Evolutionary conservation across 139 green algal genomes (phyloP).

Genomic region (Monoraphidium neglectum): DNA sequence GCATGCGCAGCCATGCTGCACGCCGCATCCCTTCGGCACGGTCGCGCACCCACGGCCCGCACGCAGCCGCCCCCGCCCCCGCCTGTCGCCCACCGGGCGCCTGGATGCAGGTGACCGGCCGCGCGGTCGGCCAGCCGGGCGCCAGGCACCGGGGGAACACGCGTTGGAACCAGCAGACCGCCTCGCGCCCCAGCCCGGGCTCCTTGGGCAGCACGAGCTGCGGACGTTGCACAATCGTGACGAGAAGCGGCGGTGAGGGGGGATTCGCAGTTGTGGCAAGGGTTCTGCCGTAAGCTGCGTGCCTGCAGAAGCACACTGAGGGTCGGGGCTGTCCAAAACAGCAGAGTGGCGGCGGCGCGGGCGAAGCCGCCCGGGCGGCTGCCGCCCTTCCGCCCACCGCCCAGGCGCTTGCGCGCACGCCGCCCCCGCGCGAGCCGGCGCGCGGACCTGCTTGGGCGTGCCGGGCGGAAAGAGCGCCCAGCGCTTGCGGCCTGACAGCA

Average conservation of each 20-base stretch:
- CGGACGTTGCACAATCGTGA: too few relatives aligned
- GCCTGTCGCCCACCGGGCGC: constrained; percentile 69
- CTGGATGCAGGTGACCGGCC: constrained; percentile 68
- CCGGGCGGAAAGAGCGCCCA: constrained; percentile 93
- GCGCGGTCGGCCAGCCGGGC: constrained; percentile 55
- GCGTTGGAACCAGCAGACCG: constrained; percentile 73
- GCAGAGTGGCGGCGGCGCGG: too few relatives aligned
- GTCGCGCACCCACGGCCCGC: constrained; percentile 50
- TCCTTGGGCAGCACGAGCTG: constrained; percentile 62
- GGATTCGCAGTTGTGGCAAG: too few relatives aligned
- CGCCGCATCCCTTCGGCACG: too few relatives aligned
- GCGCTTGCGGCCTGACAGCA: constrained; percentile 74
- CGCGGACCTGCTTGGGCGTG: constrained; percentile 36
- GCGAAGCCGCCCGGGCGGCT: too few relatives aligned
- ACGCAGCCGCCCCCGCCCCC: constrained; percentile 82
- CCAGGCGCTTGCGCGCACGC: neutral
- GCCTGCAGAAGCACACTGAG: neutral
- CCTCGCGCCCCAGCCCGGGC: constrained; percentile 78
- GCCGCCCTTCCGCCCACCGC: neutral
- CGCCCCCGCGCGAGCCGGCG: neutral
- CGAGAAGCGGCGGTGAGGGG: neutral
- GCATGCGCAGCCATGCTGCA: too few relatives aligned
- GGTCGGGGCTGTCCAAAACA: too few relatives aligned
- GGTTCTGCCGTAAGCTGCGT: too few relatives aligned
- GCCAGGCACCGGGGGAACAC: constrained; percentile 65